phyloP scores from a whole-genome alignment of 2,329 filamentous ascomycete species.

The Paracoccidioides lutzii region DNA sequence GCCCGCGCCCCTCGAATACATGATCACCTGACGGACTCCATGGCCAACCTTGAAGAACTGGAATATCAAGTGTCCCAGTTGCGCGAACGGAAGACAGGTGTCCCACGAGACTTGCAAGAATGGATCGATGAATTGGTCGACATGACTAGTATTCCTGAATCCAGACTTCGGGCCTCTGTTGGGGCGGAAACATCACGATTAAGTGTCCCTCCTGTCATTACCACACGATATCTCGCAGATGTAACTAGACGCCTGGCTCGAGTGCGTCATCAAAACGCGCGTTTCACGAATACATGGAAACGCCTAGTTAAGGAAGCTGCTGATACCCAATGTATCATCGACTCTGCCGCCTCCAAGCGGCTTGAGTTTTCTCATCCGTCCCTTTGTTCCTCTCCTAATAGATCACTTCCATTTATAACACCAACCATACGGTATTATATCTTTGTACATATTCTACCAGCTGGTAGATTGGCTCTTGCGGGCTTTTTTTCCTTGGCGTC shows the following conservation, averaged over 20 bases:
- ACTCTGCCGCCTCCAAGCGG: conserved; percentile 66
- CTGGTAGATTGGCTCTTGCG: conserved; percentile 52
- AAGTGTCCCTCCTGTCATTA: conserved; percentile 66
- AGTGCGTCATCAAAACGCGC: conserved; percentile 67
- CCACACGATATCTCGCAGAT: conserved; percentile 84
- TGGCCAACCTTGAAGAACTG: conserved; percentile 64
- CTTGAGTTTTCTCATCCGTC: conserved; percentile 58
- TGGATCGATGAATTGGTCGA: conserved; percentile 95
- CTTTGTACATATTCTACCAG: conserved; percentile 61
- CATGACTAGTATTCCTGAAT: conserved; percentile 55
- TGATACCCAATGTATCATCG: conserved; percentile 66
- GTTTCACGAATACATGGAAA: conserved; percentile 80
- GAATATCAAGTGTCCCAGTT: conserved; percentile 72
- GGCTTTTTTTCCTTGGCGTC: conserved; percentile 61
- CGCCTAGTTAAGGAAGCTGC: conserved; percentile 60
- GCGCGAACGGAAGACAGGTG: conserved; percentile 66
- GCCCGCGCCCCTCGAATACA: conserved; percentile 66
- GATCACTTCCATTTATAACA: conserved; percentile 38
- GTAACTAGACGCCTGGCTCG: conserved; percentile 69
- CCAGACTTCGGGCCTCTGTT: conserved; percentile 29
- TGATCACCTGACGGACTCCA: conserved; percentile 76
- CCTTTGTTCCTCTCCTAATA: conserved; percentile 35
- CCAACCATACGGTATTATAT: conserved; percentile 72
- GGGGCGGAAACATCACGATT: conserved; percentile 28
- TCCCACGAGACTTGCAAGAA: conserved; percentile 62